Percentiles rank a stretch among this genome's conserved stretches.
These are phyloP conservation scores for Colletotrichum lentis DNA, from an alignment of 2,329 filamentous ascomycete genomes.

Conservation along the genomic window DNA sequence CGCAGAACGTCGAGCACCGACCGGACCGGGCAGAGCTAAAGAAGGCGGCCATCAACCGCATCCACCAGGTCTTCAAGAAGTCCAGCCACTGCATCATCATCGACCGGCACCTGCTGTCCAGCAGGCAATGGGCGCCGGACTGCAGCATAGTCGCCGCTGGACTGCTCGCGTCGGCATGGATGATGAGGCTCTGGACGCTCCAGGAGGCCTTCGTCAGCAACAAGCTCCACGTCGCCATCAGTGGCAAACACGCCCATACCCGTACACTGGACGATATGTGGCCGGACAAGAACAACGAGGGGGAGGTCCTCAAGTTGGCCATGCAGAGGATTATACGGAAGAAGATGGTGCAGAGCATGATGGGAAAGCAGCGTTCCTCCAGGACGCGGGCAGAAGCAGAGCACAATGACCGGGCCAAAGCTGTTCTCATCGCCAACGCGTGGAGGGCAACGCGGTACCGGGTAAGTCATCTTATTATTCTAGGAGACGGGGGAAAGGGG, in stretches of 20 bases:
- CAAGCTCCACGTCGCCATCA: not conserved
- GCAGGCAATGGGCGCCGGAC: too few species aligned
- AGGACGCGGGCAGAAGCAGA: not conserved
- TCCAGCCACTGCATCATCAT: not conserved
- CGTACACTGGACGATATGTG: too few species aligned
- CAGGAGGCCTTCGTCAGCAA: slow-evolving; percentile 5
- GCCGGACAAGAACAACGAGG: too few species aligned
- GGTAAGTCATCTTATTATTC: not conserved
- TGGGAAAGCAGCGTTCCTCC: not conserved
- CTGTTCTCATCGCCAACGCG: not conserved
- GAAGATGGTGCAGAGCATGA: not conserved
- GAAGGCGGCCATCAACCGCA: not conserved
- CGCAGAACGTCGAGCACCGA: not conserved
- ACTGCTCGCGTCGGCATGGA: not conserved
- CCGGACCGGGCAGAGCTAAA: not conserved
- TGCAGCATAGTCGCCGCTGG: not conserved
- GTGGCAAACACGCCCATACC: too few species aligned
- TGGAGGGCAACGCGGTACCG: slow-evolving; percentile 10
- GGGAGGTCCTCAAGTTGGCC: too few species aligned
- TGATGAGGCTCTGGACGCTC: slow-evolving; percentile 2
- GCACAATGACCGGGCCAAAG: too few species aligned
- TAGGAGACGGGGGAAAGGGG: too few species aligned
- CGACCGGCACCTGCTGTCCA: not conserved
- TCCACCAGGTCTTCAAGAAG: not conserved
- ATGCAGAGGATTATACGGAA: too few species aligned